Evolutionary conservation across 306 rosid genomes (phyloP), one percentile per base, ranked within the genome.

Genomic region (Vigna angularis): DNA sequence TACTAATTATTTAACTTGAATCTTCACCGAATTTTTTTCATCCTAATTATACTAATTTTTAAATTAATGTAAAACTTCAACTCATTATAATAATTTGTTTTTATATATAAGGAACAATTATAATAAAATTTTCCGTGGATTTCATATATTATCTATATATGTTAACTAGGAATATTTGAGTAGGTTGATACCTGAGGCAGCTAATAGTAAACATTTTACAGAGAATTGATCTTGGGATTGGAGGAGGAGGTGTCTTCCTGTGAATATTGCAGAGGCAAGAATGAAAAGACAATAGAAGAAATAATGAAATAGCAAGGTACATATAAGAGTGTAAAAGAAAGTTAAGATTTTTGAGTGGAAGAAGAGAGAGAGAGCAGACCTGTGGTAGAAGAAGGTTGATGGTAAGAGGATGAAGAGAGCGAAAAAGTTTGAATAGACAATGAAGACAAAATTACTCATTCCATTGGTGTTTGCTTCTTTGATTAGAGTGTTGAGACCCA

Each of bases 321-420:
- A 20, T 20, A 20, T 20, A 17, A 70, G 3, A 58, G 18, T 5
- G 51, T n/a, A 16, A 15, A 65, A 42, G 9, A 5, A 73, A 32
- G 32, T 15, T 15, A 61, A 30, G 22, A 0, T 15, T 14, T 36
- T 30, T 15, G 5, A 12, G 5, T 67, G 11, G 7, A 3, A 1
- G 28, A 3, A 3, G 0, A 8, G 24, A 16, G 1, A 34, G 1
- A 40, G 1, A 7, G 12, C 11, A 42, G 0, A 75, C 83, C 88
- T 79, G 72, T 86, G 24, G 74, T 74, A 85, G 70, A 87, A 16
- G 49, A 83, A 1, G 17, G 90, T 67, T 40, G 83, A 53, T 0
- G 85, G 67, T 2, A 83, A 47, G 61, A 89, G 90, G 59, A 85
- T 11, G 34, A 45, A 78, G 30, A 89, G 22, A 70, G 80, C 88